Evolutionary conservation across 73 alveolate species (phyloP), one percentile per base, ranked within the genome.

Genomic region (Paramecium octaurelia): DNA sequence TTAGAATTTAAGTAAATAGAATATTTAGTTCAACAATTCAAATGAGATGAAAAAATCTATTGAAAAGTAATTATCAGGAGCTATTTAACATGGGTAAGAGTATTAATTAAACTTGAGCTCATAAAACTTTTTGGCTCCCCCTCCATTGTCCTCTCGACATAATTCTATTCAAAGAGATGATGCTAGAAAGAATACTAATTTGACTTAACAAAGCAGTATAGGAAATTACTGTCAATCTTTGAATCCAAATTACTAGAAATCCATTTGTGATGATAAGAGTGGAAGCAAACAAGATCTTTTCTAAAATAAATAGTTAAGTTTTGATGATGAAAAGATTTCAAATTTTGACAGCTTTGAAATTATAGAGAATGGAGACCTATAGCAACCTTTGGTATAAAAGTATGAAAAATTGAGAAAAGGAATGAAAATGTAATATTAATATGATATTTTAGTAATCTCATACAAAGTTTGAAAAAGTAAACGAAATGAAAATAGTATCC

Each of bases 11-110:
- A 80, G 91, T 35, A 48, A 43, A 80, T 8, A 80, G 9, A 80
- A 48, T 12, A 80, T 44, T 27, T 64, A 64, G 21, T 27, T 64
- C 8, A 35, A 21, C 12, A 80, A 80, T 24, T 44, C 42, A n/a
- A 80, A 80, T 80, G 91, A 80, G 10, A 80, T 80, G 91, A 80
- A 80, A 27, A 80, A 80, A 46, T 80, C 91, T 4, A 43, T 44
- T n/a, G 91, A 80, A 80, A 80, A 80, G 11, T 80, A 80, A 80
- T 21, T 80, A 31, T 80, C 91, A 20, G 75, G 75, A 12, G 46
- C 57, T 23, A 44, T 31, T 24, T 46, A 44, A 80, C 76, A 23
- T 34, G 46, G 57, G 57, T 46, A 36, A 16, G 0, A 14, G 18
- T 75, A 11, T 14, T 44, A 43, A 24, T n/a, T 23, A 40, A 40